Evolutionary conservation across 1,284 basidiomycete species (phyloP).

Genomic region (Phaffia rhodozyma): DNA sequence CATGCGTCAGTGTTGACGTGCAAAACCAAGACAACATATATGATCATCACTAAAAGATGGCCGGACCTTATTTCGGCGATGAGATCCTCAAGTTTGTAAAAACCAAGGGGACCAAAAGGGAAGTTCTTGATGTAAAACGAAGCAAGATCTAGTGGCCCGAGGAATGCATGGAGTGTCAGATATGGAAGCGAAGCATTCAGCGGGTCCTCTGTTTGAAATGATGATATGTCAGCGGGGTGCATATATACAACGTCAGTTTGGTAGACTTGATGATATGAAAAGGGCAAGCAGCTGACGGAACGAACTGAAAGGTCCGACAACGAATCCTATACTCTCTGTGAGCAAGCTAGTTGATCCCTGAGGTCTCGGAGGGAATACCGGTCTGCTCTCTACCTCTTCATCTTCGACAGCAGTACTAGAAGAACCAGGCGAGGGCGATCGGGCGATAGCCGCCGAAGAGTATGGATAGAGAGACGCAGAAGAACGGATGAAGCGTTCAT

Average conservation of each 20-base stretch:
- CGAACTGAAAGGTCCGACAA: slow-evolving; percentile 13
- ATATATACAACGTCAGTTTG: background rate
- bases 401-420: background rate
- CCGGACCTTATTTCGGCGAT: slow-evolving; percentile 17
- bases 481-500: background rate
- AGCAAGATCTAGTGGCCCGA: slow-evolving; percentile 15
- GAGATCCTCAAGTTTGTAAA: slow-evolving; percentile 13
- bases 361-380: background rate
- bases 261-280: background rate
- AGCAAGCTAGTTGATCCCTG: background rate
- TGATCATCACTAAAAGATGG: background rate
- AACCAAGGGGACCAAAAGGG: slow-evolving; percentile 10
- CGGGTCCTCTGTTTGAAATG: slow-evolving; percentile 9
- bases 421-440: background rate
- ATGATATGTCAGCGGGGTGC: background rate
- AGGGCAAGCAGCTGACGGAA: background rate
- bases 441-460: background rate
- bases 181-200: slow-evolving; percentile 4
- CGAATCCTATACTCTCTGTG: slow-evolving; percentile 5
- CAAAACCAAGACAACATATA: background rate
- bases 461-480: background rate
- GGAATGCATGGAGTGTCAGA: slow-evolving; percentile 14
- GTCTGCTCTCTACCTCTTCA: background rate
- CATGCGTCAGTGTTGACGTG: background rate
- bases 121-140: background rate